A percentile compares a stretch with the other conserved stretches of the same genome.
Conservation (phyloP, 2,329 filamentous ascomycete genomes). For the Didymella exigua region DNA sequence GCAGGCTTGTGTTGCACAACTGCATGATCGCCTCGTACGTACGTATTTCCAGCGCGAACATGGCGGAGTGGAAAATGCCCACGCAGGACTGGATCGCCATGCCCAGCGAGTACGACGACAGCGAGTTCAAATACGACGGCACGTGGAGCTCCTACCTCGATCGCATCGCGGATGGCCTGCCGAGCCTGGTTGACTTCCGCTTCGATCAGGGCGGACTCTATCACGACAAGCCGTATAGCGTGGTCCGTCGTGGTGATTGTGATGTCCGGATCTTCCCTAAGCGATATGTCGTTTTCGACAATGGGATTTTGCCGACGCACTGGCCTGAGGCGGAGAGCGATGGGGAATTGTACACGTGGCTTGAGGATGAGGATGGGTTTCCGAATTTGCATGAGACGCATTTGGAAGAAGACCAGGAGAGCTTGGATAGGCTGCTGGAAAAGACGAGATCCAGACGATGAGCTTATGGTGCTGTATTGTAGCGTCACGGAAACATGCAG, state of each 20-base stretch:
- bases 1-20: slow-evolving; percentile 13
- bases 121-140: not conserved
- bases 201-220: not conserved
- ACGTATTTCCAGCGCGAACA: not conserved
- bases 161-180: not conserved
- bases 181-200: not conserved
- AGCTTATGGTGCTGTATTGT: too few species aligned
- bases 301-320: slow-evolving; percentile 15
- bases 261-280: slow-evolving; percentile 3
- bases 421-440: slow-evolving; percentile 6
- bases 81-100: not conserved
- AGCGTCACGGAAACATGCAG: too few species aligned
- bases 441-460: not conserved
- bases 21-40: slow-evolving; percentile 18
- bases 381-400: slow-evolving; percentile 1
- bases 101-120: not conserved
- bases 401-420: slow-evolving; percentile 13
- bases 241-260: not conserved
- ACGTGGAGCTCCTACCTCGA: not conserved
- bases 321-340: slow-evolving; percentile 8
- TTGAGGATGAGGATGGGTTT: not conserved
- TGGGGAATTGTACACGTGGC: not conserved
- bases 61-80: not conserved
- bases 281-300: slow-evolving; percentile 13
- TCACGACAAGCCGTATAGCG: not conserved